Percentiles rank a stretch among this genome's conserved stretches.
These are phyloP conservation scores for Sicyos baderoa DNA, from an alignment of 306 rosid genomes.

Conservation along the genomic window DNA sequence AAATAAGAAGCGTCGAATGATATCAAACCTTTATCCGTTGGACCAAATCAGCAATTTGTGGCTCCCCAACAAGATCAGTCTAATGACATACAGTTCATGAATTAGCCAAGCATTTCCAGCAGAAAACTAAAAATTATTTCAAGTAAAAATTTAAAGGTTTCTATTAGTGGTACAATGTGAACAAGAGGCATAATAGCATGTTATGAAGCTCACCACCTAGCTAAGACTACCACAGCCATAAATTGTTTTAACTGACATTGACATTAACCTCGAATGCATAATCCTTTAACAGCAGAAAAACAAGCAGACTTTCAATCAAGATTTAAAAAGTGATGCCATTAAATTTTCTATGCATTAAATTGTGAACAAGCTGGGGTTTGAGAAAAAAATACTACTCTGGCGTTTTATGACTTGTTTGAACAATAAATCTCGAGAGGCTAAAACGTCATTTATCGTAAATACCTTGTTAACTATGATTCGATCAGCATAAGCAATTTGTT, in stretches of 20 bases:
- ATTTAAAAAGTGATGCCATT: neutral
- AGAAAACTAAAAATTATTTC: neutral
- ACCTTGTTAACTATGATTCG: conserved; percentile 95
- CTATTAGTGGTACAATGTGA: neutral
- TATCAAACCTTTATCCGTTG: conserved; percentile 70
- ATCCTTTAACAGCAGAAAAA: neutral
- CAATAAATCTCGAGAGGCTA: neutral
- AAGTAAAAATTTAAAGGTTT: neutral
- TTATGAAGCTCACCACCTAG: neutral
- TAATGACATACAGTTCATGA: conserved; percentile 22
- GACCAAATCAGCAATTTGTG: conserved; percentile 60
- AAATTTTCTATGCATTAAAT: neutral
- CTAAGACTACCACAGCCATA: neutral
- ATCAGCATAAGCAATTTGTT: conserved; percentile 93
- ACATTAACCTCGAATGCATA: conserved; percentile 5
- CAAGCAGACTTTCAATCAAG: neutral
- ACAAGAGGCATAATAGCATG: neutral
- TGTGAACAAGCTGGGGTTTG: neutral
- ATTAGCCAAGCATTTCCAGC: neutral
- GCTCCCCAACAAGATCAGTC: conserved; percentile 90
- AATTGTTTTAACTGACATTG: neutral
- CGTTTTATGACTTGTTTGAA: neutral
- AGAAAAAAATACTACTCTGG: neutral
- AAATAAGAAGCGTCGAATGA: conserved; percentile 13
- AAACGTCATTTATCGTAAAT: neutral